Percentiles rank a stretch among this genome's conserved stretches.
Evolutionary conservation across 164 flowering plant species (phyloP).

Genomic region (Umbellularia californica): DNA sequence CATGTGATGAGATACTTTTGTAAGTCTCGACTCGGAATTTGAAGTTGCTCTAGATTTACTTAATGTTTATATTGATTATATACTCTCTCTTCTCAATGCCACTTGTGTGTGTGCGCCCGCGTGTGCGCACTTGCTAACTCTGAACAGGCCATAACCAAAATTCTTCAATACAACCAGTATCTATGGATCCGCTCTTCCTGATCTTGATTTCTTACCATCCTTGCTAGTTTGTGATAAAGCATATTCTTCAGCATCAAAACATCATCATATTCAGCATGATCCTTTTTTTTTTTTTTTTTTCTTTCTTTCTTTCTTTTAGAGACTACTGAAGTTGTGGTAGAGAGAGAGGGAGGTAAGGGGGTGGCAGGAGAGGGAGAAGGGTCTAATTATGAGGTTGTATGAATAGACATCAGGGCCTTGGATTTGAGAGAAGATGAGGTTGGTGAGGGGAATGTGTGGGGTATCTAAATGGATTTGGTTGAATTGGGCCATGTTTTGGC

Average conservation of each 20-base stretch:
- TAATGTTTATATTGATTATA: too few species aligned
- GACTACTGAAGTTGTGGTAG: conserved; percentile 7
- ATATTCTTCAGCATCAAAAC: conserved; percentile 4
- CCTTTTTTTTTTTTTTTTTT: neutral
- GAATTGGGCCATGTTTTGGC: conserved; percentile 15
- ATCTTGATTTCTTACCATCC: conserved; percentile 6
- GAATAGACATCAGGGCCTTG: conserved; percentile 19
- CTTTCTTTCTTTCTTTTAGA: neutral
- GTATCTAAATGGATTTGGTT: conserved; percentile 18
- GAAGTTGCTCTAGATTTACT: too few species aligned
- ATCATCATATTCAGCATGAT: neutral
- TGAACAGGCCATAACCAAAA: too few species aligned
- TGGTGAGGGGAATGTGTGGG: conserved; percentile 8
- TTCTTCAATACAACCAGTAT: neutral
- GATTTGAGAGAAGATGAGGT: conserved; percentile 15
- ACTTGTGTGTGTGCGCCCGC: too few species aligned
- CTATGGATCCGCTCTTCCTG: neutral
- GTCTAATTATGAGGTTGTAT: conserved; percentile 17
- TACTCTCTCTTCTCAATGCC: too few species aligned
- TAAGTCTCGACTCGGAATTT: too few species aligned
- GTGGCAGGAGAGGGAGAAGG: conserved; percentile 10
- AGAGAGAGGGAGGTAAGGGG: conserved; percentile 9
- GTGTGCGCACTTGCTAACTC: too few species aligned
- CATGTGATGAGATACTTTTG: too few species aligned
- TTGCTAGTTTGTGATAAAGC: neutral